phyloP scores from a whole-genome alignment of 768 basidiomycete species.

The Boletus bicolor region DNA sequence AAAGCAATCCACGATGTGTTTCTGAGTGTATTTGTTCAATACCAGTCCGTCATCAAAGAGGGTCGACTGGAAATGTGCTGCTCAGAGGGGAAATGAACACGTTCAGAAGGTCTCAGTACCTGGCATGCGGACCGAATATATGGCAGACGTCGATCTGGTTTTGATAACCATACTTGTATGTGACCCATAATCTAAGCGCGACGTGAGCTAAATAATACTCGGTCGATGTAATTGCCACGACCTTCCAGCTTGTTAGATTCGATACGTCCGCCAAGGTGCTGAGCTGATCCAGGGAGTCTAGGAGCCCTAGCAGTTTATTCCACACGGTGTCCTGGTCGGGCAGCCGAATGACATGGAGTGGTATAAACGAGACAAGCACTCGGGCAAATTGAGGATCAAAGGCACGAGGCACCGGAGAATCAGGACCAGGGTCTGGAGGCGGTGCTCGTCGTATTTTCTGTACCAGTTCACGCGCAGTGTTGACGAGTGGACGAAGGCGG shows the following conservation, averaged over 20 bases:
- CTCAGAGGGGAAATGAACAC: not conserved
- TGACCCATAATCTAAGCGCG: slow-evolving; percentile 45
- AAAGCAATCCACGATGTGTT: slow-evolving; percentile 61
- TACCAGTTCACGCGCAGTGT: slow-evolving; percentile 17
- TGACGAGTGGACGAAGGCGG: slow-evolving; percentile 16
- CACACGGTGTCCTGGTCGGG: slow-evolving; percentile 51
- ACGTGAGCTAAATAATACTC: not conserved
- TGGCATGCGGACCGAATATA: slow-evolving; percentile 66
- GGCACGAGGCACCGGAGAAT: slow-evolving; percentile 49
- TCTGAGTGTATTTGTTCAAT: slow-evolving; percentile 46
- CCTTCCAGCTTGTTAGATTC: slow-evolving; percentile 62
- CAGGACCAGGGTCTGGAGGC: slow-evolving; percentile 34
- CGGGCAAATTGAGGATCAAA: slow-evolving; percentile 70
- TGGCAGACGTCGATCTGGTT: slow-evolving; percentile 41
- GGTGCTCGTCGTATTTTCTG: slow-evolving; percentile 24
- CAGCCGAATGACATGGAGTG: slow-evolving; percentile 57
- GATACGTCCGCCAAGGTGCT: slow-evolving; percentile 42
- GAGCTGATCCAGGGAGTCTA: slow-evolving; percentile 58
- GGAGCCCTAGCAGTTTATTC: slow-evolving; percentile 43
- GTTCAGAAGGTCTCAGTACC: slow-evolving; percentile 35
- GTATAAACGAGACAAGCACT: slow-evolving; percentile 63
- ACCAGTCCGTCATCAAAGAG: slow-evolving; percentile 57
- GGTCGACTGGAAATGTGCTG: slow-evolving; percentile 40
- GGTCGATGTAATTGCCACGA: slow-evolving; percentile 20
- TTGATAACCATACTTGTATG: slow-evolving; percentile 46